Percentiles rank a stretch among this genome's conserved stretches.
Conservation (phyloP, 2,329 filamentous ascomycete genomes). For the Colletotrichum euphorbiae region DNA sequence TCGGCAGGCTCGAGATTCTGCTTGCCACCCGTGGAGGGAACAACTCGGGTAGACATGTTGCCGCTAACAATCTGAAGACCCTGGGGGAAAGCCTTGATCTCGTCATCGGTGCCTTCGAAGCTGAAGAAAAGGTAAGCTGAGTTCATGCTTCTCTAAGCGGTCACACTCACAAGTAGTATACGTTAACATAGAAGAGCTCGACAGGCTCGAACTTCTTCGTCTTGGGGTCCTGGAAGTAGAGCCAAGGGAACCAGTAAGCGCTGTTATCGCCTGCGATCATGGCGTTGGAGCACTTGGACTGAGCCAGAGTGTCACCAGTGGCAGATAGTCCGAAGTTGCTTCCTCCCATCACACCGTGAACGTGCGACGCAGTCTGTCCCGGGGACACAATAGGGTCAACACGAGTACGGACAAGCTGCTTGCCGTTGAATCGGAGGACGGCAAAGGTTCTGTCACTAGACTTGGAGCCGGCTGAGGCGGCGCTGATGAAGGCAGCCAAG, state of each 20-base stretch:
- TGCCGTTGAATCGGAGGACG: conserved; percentile 77
- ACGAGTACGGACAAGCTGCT: conserved; percentile 70
- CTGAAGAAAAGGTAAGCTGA: conserved; percentile 50
- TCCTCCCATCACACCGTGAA: conserved; percentile 78
- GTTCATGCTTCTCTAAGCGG: not conserved
- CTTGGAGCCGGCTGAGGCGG: conserved; percentile 53
- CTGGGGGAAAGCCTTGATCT: conserved; percentile 75
- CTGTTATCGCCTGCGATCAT: conserved; percentile 75
- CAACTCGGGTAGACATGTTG: conserved; percentile 67
- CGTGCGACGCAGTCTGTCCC: conserved; percentile 68
- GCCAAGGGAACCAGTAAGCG: conserved; percentile 81
- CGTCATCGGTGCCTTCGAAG: conserved; percentile 73
- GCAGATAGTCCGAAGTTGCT: conserved; percentile 74
- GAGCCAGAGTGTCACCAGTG: conserved; percentile 67
- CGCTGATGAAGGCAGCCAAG: conserved; percentile 52
- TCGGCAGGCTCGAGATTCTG: conserved; percentile 63
- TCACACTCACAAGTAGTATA: conserved; percentile 76
- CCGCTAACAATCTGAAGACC: conserved; percentile 80
- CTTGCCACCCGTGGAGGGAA: conserved; percentile 63
- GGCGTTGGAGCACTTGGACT: conserved; percentile 78
- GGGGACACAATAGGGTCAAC: conserved; percentile 77
- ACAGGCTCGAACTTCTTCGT: conserved; percentile 75
- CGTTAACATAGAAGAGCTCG: conserved; percentile 77
- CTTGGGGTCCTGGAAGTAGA: conserved; percentile 75
- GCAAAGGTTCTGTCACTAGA: conserved; percentile 66